phyloP scores from a whole-genome alignment of 192 early-diverging fungal species.

The Coemansia sp. region DNA sequence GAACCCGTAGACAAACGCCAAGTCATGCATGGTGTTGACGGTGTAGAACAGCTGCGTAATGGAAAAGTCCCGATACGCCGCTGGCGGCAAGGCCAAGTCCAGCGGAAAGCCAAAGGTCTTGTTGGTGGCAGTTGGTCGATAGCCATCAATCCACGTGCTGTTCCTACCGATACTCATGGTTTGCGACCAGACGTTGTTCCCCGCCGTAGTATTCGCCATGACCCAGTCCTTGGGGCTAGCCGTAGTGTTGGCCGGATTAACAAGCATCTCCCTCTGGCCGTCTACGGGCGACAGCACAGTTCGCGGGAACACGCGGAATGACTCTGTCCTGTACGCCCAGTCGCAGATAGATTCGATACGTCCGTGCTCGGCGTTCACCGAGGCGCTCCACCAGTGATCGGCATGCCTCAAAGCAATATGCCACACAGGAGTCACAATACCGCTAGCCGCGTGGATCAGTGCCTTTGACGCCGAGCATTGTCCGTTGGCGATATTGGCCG shows the following conservation, averaged over 20 bases:
- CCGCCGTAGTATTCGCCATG: constrained; percentile 65
- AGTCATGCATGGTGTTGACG: constrained; percentile 89
- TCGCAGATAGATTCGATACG: constrained; percentile 72
- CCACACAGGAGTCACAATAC: constrained; percentile 71
- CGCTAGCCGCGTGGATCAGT: constrained; percentile 63
- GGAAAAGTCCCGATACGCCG: constrained; percentile 71
- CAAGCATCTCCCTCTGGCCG: constrained; percentile 57
- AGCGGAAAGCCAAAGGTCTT: constrained; percentile 76
- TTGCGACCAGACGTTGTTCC: constrained; percentile 93
- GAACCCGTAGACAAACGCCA: constrained; percentile 88
- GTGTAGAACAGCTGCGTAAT: constrained; percentile 90
- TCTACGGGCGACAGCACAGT: constrained; percentile 78
- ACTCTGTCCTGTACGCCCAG: constrained; percentile 67
- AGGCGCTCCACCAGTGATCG: constrained; percentile 78
- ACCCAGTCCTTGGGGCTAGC: constrained; percentile 72
- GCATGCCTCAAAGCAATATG: constrained; percentile 76
- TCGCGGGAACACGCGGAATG: constrained; percentile 79
- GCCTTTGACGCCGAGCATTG: constrained; percentile 62
- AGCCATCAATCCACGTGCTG: constrained; percentile 64
- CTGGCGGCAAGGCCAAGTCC: constrained; percentile 63
- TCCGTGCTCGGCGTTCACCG: constrained; percentile 61
- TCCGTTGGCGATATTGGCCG: constrained; percentile 29
- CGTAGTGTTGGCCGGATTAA: constrained; percentile 62
- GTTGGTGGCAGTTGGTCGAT: constrained; percentile 65
- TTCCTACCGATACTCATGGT: constrained; percentile 70